Percentiles rank a stretch among this genome's conserved stretches.
phyloP scores from a whole-genome alignment of 2,329 filamentous ascomycete species.

The Trichophyton rubrum region DNA sequence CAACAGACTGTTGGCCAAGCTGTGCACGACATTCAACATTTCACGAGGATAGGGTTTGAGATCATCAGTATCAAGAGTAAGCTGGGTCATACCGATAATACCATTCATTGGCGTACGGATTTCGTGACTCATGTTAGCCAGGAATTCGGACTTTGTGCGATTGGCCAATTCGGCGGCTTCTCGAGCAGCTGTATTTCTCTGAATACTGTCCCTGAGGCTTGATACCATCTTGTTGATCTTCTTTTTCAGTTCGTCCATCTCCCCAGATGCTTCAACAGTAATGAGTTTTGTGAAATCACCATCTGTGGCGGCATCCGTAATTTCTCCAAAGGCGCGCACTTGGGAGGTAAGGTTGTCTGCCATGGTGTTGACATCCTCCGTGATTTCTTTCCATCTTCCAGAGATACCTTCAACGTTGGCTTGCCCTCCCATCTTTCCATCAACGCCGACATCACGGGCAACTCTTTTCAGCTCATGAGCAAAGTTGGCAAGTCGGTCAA shows the following conservation, averaged over 20 bases:
- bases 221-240: constrained; percentile 99
- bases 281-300: constrained; percentile 96
- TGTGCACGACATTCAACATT: constrained; percentile 97
- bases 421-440: constrained; percentile 96
- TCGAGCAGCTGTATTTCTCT: constrained; percentile 87
- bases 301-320: constrained; percentile 93
- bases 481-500: constrained; percentile 86
- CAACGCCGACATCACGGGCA: constrained; percentile 90
- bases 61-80: constrained; percentile 89
- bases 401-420: constrained; percentile 87
- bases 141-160: constrained; percentile 95
- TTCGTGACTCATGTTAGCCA: constrained; percentile 98
- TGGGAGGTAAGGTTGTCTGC: constrained; percentile 78
- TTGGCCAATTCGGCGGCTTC: constrained; percentile 94
- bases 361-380: constrained; percentile 93
- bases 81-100: constrained; percentile 95
- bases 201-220: constrained; percentile 88
- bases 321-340: constrained; percentile 94
- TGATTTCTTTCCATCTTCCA: constrained; percentile 96
- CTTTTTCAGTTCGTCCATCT: constrained; percentile 97
- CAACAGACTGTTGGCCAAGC: constrained; percentile 84
- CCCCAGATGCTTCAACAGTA: constrained; percentile 90
- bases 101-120: constrained; percentile 96
- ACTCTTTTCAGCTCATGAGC: constrained; percentile 92
- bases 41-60: constrained; percentile 90